Base-by-base conservation (phyloP, 169 alveolate genomes). In the Plasmodium knowlesi region DNA sequence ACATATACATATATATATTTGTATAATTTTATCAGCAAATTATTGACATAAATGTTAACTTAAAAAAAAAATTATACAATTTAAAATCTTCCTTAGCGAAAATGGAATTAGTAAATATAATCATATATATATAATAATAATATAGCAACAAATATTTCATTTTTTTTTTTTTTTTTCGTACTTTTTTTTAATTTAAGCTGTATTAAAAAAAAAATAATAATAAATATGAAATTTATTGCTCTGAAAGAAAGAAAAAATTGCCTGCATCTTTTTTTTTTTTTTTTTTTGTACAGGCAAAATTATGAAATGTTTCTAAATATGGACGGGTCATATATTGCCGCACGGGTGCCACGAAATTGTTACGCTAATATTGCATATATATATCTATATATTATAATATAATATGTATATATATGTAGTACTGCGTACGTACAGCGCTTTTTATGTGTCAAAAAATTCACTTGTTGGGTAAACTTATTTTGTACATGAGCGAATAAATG, bases 231-330 rank as follows among this genome's bases (percentile, higher is more conserved):
- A 14, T 50, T 67, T 67, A 61, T 61, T 67, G 76, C 76, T 67
- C 76, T 67, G 76, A 19, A 67, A 67, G n/a, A 67, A 67, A 25
- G 4, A 67, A 67, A 28, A 67, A 6, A 67, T 22, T 28, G n/a
- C 12, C 61, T 67, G 37, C 30, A 25, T 67, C 37, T 22, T 67
- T 4, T 67, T 67, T 67, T 67, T 67, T 61, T 61, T 61, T 67
- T 67, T 67, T 61, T n/a, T 22, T 67, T 67, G 76, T 67, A 22
- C 76, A 67, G 30, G 76, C 76, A 67, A 67, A 67, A 67, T 67
- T 16, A 67, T 67, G 37, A 67, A 25, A 28, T 67, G 19, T 67
- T 67, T 67, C 22, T n/a, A n/a, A n/a, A 67, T 67, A 67, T 67
- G 76, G 30, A 67, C 76, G 37, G n/a, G n/a, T n/a, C n/a, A 1